Base-by-base conservation (phyloP, 1,284 basidiomycete species). In the Heliocybe sulcata region DNA sequence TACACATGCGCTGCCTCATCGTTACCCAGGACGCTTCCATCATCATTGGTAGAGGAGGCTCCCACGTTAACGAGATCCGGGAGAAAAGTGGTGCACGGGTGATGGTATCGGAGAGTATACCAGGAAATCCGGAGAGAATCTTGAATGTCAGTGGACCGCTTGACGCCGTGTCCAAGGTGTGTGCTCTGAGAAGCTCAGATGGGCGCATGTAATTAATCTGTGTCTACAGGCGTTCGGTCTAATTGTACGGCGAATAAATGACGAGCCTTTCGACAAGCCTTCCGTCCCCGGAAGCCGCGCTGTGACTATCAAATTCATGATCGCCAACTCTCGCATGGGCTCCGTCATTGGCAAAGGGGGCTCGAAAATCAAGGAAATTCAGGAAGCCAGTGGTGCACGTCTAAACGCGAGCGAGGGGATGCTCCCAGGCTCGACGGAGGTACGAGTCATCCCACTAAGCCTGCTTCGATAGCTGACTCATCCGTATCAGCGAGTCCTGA, bases 301-400 rank as follows among this genome's bases (percentile, higher is more conserved):
- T 23, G 96, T 98, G 55, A 99, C 97, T 25, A 98, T 99, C 78
- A 97, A 98, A 72, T 98, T 97, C 70, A 98, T 99, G 85, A 96
- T 99, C 54, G 97, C 97, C 61, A 98, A 99, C 74, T 96, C 94
- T 16, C 89, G 96, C 57, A 99, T 99, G 97, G 97, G 97, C 35
- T 97, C 94, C 33, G 94, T 99, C 57, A 99, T 99, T 65, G 97
- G 97, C 58, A 98, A 97, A 71, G 90, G 89, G 60, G 97, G 97
- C 25, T 87, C 88, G 54, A 99, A 99, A 73, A 99, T 99, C 72
- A 99, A 98, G 76, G 97, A 99, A 74, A 99, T 99, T 64, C 97
- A 99, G 70, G 97, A 99, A 66, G 96, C 96, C 12, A 95, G 92
- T 60, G 97, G 97, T 35, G 97, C 97, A 8, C 79, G 94, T 58